Evolutionary conservation across 2,329 filamentous ascomycete genomes (phyloP), one percentile per base, ranked within the genome.

Genomic region (Mycocentrospora acerina): DNA sequence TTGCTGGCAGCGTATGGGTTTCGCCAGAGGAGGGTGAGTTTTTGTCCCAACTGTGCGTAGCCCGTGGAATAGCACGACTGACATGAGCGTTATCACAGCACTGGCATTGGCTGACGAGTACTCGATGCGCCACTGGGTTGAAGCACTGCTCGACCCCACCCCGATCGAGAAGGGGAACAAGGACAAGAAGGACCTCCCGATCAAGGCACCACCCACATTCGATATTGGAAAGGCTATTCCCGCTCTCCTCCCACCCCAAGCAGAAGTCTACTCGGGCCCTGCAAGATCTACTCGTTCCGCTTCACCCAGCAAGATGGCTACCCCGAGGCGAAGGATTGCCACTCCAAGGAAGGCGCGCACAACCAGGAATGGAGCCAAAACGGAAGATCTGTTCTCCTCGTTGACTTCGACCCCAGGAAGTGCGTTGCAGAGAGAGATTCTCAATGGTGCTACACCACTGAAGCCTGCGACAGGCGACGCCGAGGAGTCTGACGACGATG

Each of bases 1-100:
- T 93, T 19, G 93, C 93, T 17, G 93, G 93, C 30, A 98, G 96
- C 67, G 82, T 98, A 35, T 98, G 93, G 93, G 90, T 97, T 34
- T 82, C 89, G 31, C 90, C 91, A 5, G 77, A 85, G 51, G 73
- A 80, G 64, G 82, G 82, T 85, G 73, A 42, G 60, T 60, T 19
- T 27, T 32, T 29, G 24, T 28, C 28, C 9, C 19, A 18, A 24
- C 30, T 16, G 18, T 7, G 19, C 25, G 24, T 19, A 16, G 7
- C 8, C 7, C 19, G 10, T 19, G n/a, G 24, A n/a, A 28, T 26
- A 24, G 34, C 31, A 30, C 15, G 28, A 35, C 53, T 62, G 31
- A 62, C 41, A 55, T 30, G 57, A 41, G 31, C 17, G 42, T 7
- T 29, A n/a, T 32, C 46, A 71, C 81, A 81, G 93, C 93, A 24